Base-by-base conservation (phyloP, 495 filamentous ascomycete genomes). In the Aspergillus kassunensis region DNA sequence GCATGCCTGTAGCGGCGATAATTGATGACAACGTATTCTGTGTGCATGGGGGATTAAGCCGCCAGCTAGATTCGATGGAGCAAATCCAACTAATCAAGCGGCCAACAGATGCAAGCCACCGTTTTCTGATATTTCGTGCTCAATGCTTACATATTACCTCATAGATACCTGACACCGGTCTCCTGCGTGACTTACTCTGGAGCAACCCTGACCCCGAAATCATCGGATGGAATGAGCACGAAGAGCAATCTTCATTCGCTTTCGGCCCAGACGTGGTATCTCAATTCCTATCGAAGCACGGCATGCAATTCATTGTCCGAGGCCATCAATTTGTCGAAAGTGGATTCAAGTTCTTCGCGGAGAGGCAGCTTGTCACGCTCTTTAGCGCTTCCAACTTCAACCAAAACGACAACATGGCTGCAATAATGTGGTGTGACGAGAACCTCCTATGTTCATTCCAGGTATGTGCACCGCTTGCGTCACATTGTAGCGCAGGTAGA, bases 11-110 rank as follows among this genome's bases (percentile, higher is more conserved):
- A 71, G 93, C 93, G n/a, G 93, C 93, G 50, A 98, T 98, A 70
- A 98, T 98, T 63, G 93, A 98, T 67, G 93, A 98, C 80, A 98
- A 98, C 87, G 97, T 98, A 62, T 97, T 98, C 81, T 97, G 95
- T 54, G 97, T 98, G 93, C 93, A 98, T 71, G 93, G 93, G 62
- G 93, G 93, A 60, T 75, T 98, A 63, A 97, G 93, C 65, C 93
- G 95, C 23, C 95, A 98, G 63, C 77, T 98, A 41, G 97, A 97
- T 78, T 97, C 93, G 25, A 98, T 98, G 93, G 93, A 98, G 77
- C 93, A 98, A 75, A 98, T 98, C 55, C 89, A 95, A 62, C 87
- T 95, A 56, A 95, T 98, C 54, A 98, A 97, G 93, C 85, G 93
- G 54, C 93, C 93, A 46, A 98, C 93, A 58, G 93, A 98, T 83